Evolutionary conservation across 192 early-diverging fungal genomes (phyloP), one percentile per base, ranked within the genome.

Genomic region (Coemansia erecta): DNA sequence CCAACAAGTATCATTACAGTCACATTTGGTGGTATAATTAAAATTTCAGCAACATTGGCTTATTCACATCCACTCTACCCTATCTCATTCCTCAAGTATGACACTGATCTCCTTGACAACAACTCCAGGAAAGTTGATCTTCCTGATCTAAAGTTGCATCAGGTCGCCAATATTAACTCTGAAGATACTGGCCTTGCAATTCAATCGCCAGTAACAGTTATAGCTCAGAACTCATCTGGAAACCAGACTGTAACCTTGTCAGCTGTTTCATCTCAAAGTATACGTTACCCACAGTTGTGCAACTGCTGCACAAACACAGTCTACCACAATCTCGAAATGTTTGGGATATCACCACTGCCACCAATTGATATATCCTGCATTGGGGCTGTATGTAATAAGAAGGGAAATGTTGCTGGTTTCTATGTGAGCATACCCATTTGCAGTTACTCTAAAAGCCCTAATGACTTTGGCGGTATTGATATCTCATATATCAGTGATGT

Each of bases 381-480:
- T n/a, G 51, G 51, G 0, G 17, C 35, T 17, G 9, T 53, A 4
- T 53, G 51, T n/a, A 53, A 53, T 33, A 35, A n/a, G 13, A 37
- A 35, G 6, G 51, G 51, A 4, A 14, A 18, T 8, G 26, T 53
- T 14, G 2, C 15, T 18, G 51, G 51, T 3, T n/a, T 53, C 14
- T 53, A 35, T 28, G 26, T 28, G 35, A 37, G 17, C 11, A 33
- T 53, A 10, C 51, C 51, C 13, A 35, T n/a, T 35, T 53, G 51
- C n/a, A 17, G 5, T 12, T 0, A 14, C 1, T 24, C 22, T 3
- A 35, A 53, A n/a, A 13, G 19, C 4, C 9, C 15, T 5, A 2
- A 10, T 8, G 15, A 8, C 1, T 53, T 53, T 1, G 28, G 68
- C 33, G 72, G 72, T 0, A 17, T 73, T 13, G 65, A 73, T 24